A percentile compares a stretch with the other conserved stretches of the same genome.
Conservation (phyloP, 2,329 filamentous ascomycete species). For the Fusarium lyarnte region DNA sequence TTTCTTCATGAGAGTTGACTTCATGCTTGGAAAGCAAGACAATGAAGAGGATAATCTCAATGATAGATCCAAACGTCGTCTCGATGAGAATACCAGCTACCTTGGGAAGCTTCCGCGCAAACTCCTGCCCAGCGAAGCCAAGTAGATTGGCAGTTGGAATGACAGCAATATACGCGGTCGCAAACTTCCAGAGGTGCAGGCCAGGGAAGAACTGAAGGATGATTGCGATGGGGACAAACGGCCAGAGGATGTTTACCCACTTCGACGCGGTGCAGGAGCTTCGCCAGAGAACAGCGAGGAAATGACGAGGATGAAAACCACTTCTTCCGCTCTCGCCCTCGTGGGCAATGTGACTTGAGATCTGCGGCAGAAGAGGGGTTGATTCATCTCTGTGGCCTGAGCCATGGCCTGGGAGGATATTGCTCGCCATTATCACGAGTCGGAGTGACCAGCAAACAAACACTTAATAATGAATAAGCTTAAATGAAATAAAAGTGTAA, state of each 20-base stretch:
- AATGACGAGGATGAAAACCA: conserved; percentile 55
- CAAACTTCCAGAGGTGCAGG: conserved; percentile 56
- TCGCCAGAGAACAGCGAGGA: conserved; percentile 54
- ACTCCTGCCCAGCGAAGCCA: conserved; percentile 62
- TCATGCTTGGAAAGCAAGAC: conserved; percentile 60
- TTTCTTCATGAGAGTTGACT: conserved; percentile 6
- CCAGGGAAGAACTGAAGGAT: conserved; percentile 51
- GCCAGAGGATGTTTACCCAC: conserved; percentile 60
- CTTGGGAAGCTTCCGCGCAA: conserved; percentile 72
- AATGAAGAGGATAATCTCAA: conserved; percentile 76
- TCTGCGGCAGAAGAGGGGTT: conserved; percentile 46
- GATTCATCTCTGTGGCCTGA: conserved; percentile 28
- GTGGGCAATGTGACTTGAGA: conserved; percentile 30
- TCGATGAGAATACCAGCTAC: conserved; percentile 64
- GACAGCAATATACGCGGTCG: conserved; percentile 58
- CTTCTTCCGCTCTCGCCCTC: conserved; percentile 58
- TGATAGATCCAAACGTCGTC: conserved; percentile 67
- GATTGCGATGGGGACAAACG: conserved; percentile 57
- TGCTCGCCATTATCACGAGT: conserved; percentile 16
- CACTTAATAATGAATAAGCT: no score
- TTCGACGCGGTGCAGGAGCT: conserved; percentile 57
- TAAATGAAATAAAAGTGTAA: background rate
- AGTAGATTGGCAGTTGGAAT: conserved; percentile 60
- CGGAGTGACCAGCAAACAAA: background rate
- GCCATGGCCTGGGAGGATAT: conserved; percentile 18